These are phyloP conservation scores for Phytophthora meadii DNA, from an alignment of 352 stramenopile genomes.

Conservation along the genomic window DNA sequence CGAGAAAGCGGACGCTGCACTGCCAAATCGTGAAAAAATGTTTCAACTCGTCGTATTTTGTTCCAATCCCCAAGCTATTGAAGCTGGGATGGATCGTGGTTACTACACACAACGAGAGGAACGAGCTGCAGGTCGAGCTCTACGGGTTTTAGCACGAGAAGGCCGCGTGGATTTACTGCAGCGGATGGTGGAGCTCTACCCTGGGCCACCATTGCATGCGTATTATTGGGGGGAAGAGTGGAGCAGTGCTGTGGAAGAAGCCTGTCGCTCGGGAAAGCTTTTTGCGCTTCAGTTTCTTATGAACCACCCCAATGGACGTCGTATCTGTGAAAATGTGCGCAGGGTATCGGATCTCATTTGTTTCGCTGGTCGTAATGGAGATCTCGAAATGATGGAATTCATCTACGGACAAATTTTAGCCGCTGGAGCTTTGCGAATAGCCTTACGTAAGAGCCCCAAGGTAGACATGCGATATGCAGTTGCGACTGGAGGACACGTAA, in stretches of 20 bases:
- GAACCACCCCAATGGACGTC: background rate
- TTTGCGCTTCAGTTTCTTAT: background rate
- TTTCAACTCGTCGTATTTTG: background rate
- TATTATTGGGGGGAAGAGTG: background rate
- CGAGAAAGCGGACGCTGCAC: background rate
- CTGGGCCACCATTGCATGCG: background rate
- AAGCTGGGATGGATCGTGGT: background rate
- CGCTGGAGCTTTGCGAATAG: background rate
- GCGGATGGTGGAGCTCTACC: background rate
- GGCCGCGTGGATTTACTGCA: background rate
- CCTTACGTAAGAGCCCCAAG: too few species aligned
- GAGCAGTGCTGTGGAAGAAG: background rate
- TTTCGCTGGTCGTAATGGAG: slow-evolving; percentile 1
- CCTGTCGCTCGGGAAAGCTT: background rate
- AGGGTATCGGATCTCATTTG: background rate
- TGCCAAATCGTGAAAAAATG: background rate
- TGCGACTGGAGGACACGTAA: background rate
- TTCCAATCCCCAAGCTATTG: background rate
- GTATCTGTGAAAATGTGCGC: background rate
- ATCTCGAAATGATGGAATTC: background rate
- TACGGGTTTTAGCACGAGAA: background rate
- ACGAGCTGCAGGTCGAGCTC: background rate
- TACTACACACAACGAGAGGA: background rate
- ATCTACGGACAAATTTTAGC: background rate
- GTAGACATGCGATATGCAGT: background rate